phyloP scores from a whole-genome alignment of 208 protist species.

The Acanthamoeba triangularis region DNA sequence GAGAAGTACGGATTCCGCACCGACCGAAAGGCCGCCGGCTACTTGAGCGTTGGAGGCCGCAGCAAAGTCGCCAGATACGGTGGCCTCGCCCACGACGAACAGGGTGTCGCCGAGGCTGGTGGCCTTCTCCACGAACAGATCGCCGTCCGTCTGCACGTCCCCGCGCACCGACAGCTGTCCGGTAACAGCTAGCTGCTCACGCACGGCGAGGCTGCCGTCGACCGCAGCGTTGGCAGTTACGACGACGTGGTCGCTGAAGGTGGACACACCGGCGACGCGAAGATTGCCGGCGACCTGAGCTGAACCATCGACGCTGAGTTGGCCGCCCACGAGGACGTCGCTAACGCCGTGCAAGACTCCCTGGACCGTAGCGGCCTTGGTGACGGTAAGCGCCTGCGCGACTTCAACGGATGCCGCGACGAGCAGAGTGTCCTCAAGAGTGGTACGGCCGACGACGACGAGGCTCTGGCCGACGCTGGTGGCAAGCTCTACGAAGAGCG shows the following conservation, averaged over 20 bases:
- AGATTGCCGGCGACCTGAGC: background rate
- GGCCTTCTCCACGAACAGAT: background rate
- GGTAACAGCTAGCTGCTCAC: background rate
- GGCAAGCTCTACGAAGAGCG: background rate
- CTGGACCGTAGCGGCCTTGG: background rate
- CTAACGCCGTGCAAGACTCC: background rate
- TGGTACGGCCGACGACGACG: background rate
- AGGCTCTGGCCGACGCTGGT: background rate
- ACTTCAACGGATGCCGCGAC: background rate
- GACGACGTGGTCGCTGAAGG: conserved; percentile 7
- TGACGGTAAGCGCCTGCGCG: background rate
- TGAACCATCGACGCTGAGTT: background rate
- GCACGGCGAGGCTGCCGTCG: background rate
- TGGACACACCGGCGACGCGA: background rate
- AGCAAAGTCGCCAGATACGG: background rate
- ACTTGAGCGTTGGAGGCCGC: background rate
- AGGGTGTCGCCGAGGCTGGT: background rate
- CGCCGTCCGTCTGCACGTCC: background rate
- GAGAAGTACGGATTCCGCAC: background rate
- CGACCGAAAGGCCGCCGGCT: background rate
- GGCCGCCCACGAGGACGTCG: background rate
- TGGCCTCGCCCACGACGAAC: background rate
- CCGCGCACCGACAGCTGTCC: background rate
- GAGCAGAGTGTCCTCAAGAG: background rate
- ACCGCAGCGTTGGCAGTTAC: too few species aligned